These are phyloP conservation scores for Rhizopus delemar DNA, from an alignment of 371 early-diverging fungal species.

Conservation along the genomic window DNA sequence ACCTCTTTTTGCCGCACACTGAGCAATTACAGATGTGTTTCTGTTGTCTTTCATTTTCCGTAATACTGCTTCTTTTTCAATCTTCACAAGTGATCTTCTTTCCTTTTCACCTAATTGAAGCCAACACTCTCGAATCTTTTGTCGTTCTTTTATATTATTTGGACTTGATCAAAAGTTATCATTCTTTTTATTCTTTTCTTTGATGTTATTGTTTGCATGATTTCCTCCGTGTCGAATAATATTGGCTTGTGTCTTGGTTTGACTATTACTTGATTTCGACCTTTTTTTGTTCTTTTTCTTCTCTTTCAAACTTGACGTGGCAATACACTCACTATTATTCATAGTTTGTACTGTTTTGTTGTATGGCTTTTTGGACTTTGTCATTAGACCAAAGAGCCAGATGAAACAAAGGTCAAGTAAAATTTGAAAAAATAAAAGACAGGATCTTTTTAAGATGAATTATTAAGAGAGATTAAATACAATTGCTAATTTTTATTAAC, in stretches of 20 bases:
- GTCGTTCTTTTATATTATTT: conserved; percentile 77
- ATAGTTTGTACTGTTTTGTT: neutral
- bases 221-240: conserved; percentile 26
- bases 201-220: conserved; percentile 1
- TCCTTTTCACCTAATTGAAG: conserved; percentile 83
- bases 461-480: neutral
- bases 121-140: conserved; percentile 89
- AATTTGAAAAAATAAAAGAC: conserved; percentile 19
- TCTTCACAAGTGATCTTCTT: conserved; percentile 78
- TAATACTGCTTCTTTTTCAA: conserved; percentile 90
- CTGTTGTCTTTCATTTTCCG: conserved; percentile 91
- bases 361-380: conserved; percentile 27
- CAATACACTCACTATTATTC: conserved; percentile 11
- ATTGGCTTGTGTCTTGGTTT: conserved; percentile 15
- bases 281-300: conserved; percentile 15
- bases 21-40: conserved; percentile 88
- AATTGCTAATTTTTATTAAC: neutral
- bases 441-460: conserved; percentile 11
- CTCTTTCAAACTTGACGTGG: conserved; percentile 14
- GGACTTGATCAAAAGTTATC: conserved; percentile 70
- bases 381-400: conserved; percentile 29
- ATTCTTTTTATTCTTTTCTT: conserved; percentile 12
- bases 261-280: conserved; percentile 19
- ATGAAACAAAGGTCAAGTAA: conserved; percentile 25
- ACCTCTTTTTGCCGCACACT: conserved; percentile 87